Base-by-base conservation (phyloP, 129 eudicot genomes). In the Chrysanthemum lavandulifolium region DNA sequence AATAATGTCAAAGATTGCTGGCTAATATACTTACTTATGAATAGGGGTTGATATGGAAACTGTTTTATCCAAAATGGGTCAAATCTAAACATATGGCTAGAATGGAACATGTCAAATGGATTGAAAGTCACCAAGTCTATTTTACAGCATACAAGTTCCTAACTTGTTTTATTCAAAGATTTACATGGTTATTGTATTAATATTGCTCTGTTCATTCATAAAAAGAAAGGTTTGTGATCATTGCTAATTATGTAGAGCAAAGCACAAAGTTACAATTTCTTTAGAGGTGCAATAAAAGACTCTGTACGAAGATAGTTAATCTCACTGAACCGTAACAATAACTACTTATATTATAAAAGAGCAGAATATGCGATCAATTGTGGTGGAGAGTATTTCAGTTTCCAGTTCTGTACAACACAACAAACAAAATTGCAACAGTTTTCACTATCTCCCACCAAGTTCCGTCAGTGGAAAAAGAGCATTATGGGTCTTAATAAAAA, bases 1-100 rank as follows among this genome's bases (percentile, higher is more conserved):
- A 31, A 62, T 52, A 40, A 70, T 21, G 15, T 77, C 50, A 71
- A 51, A 9, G 57, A 70, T 75, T 56, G 55, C 5, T 61, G 19
- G 19, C 16, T 27, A 10, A 3, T 13, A 10, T 7, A 40, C 16
- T 56, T 6, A 71, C 36, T 19, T 56, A 56, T 57, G 55, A 57
- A 3, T 3, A 2, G 66, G 21, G 7, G 45, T 29, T 10, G 18
- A 61, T 29, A n/a, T 29, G 15, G 15, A 7, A 6, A 25, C 7
- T 27, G 48, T 25, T 56, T 69, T 55, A 55, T 56, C 3, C 57
- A 23, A 51, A 55, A 70, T 10, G 43, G 53, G 58, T 19, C 21
- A 67, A 3, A 31, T n/a, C 3, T 16, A 0, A 55, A 19, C 27
- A 57, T 57, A 57, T 15, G 9, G 16, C 66, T 27, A 23, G 11